Evolutionary conservation across 257 asterid genomes (phyloP), one percentile per base, ranked within the genome.

Genomic region (Cordia subcordata): DNA sequence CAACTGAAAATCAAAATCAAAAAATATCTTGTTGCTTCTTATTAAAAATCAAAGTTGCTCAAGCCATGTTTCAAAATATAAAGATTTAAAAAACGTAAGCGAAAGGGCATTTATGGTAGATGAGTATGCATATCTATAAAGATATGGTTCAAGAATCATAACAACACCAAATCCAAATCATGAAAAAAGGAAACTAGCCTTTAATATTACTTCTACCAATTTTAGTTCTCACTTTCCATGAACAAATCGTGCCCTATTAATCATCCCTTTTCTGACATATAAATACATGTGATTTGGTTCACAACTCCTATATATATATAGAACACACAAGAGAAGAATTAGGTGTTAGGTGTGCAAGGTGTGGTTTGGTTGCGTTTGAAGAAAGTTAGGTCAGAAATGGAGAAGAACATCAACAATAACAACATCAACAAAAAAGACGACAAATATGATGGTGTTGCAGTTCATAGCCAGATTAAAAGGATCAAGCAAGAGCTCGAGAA

Each of bases 401-500:
- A 78, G 49, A 61, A 68, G 44, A 57, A 16, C 39, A 67, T 14
- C 13, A 14, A 53, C 60, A 54, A 58, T 64, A 27, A 11, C 62
- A 37, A 2, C 51, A 46, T 33, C 32, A 65, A 33, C 32, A 39
- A 62, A 1, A 66, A 63, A 0, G 72, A 70, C 45, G 82, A 69
- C 8, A 51, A 20, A 40, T 71, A 67, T 37, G 61, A 55, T 42
- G 91, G 84, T 0, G 79, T 84, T 9, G 90, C 81, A 15, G 59
- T 87, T 35, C 96, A 87, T 44, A 87, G 85, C 77, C 96, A 82
- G 55, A 86, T 87, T 11, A 75, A 65, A 19, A 87, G 77, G 65
- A 82, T 87, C 20, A 81, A 80, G 78, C 88, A 67, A 46, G 96
- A 87, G 73, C 80, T 84, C 77, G 94, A 87, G 81, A 76, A 67